Evolutionary conservation across 192 early-diverging fungal species (phyloP), one percentile per base, ranked within the genome.

Genomic region (Tieghemiomyces parasiticus): DNA sequence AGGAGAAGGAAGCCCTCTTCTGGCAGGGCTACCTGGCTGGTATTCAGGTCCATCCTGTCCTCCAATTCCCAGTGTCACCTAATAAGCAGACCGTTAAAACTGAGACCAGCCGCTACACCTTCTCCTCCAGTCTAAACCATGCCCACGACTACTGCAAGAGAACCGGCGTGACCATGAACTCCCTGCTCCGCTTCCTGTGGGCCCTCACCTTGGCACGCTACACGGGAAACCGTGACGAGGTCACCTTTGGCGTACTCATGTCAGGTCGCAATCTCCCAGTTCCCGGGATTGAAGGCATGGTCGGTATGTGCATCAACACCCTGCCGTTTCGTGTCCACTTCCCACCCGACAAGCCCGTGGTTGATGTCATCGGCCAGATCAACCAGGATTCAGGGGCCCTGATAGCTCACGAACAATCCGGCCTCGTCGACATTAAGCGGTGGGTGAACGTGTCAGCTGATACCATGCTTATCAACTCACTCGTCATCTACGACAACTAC

Each of bases 341-440:
- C 8, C 9, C 0, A 20, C 29, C 29, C 20, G 10, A 54, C 14
- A 19, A n/a, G 19, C 19, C 52, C 2, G 26, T 54, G 52, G 8
- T 2, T 20, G 28, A 2, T 0, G 26, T 25, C 28, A 1, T 54
- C 12, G 29, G 19, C 20, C 8, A 16, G 4, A 19, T 54, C 1
- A 16, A 28, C 28, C 28, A 54, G 28, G 28, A 54, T 31, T 54
- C 52, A 8, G 32, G 29, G 6, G 29, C 28, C 14, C 28, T 54
- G 24, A 32, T 54, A 29, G 24, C 28, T 1, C 19, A 30, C 6
- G 52, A 54, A 29, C 52, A 54, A 9, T 20, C 52, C 28, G 32
- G 28, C 20, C 52, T 54, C 9, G 52, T 54, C 4, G 52, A 54
- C 20, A 54, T 54, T 32, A 54, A 28, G 32, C 52, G 32, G 28